phyloP scores from a whole-genome alignment of 306 rosid genomes.

The Oemleria cerasiformis region DNA sequence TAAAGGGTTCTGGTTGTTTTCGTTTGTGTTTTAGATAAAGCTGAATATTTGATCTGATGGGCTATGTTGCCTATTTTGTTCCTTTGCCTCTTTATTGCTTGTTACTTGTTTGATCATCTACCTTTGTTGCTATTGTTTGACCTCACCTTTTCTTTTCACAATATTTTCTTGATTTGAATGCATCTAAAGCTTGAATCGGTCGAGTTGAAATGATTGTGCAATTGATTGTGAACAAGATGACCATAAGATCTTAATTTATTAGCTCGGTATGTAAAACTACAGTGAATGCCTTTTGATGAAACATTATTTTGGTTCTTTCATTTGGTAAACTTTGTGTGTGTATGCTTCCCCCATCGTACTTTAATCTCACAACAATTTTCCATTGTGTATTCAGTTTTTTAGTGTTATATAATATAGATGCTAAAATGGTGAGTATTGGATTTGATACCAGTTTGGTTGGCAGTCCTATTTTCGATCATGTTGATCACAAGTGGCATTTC shows the following conservation, averaged over 20 bases:
- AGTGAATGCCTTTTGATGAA: not conserved
- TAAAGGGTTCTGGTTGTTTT: slow-evolving; percentile 34
- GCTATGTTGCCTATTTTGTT: slow-evolving; percentile 1
- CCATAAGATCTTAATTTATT: slow-evolving; percentile 36
- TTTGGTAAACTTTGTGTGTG: not conserved
- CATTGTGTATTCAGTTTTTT: not conserved
- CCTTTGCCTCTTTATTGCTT: slow-evolving; percentile 12
- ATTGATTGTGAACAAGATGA: slow-evolving; percentile 4
- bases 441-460: slow-evolving; percentile 14
- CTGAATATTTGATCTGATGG: slow-evolving; percentile 38
- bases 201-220: slow-evolving; percentile 13
- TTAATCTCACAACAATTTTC: slow-evolving; percentile 14
- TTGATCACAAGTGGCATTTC: not conserved
- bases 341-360: not conserved
- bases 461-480: slow-evolving; percentile 13
- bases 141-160: not conserved
- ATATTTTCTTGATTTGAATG: slow-evolving; percentile 22
- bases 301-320: slow-evolving; percentile 22
- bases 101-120: slow-evolving; percentile 24
- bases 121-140: slow-evolving; percentile 13
- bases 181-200: slow-evolving; percentile 17
- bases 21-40: slow-evolving; percentile 18
- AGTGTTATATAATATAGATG: not conserved
- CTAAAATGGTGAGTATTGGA: slow-evolving; percentile 4
- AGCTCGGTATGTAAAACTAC: slow-evolving; percentile 14